These are phyloP conservation scores for Penicillium hordei DNA, from an alignment of 2,329 filamentous ascomycete species.

Conservation along the genomic window DNA sequence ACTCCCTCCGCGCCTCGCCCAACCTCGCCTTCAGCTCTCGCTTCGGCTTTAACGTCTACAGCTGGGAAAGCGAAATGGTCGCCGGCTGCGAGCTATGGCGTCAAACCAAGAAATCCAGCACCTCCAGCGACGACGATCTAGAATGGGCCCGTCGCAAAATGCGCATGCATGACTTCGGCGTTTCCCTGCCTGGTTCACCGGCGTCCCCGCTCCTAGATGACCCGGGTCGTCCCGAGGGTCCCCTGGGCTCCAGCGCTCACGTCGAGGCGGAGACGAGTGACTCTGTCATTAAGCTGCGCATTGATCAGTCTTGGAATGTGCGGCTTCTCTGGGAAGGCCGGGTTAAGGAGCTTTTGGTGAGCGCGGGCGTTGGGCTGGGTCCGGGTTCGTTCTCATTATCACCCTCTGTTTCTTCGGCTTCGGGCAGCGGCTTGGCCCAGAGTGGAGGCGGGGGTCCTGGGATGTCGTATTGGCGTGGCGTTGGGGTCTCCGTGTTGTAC, in stretches of 20 bases:
- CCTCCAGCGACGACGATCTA: conserved; percentile 46
- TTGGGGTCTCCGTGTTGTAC: conserved; percentile 45
- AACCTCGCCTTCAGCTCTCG: conserved; percentile 83
- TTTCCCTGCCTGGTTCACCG: conserved; percentile 21
- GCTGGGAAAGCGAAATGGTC: conserved; percentile 92
- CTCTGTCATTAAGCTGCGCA: conserved; percentile 83
- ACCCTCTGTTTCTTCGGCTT: conserved; percentile 24
- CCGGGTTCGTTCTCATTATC: conserved; percentile 41
- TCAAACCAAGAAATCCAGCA: conserved; percentile 40
- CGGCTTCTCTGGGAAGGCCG: conserved; percentile 90
- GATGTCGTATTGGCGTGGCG: conserved; percentile 42
- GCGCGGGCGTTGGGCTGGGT: conserved; percentile 82
- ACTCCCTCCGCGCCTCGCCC: conserved; percentile 82
- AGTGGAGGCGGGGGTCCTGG: conserved; percentile 29
- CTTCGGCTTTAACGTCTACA: conserved; percentile 97
- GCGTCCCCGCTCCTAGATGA: conserved; percentile 18
- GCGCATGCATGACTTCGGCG: conserved; percentile 31
- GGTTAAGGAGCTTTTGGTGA: conserved; percentile 89
- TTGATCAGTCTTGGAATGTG: conserved; percentile 85
- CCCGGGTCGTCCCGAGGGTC: conserved; percentile 16
- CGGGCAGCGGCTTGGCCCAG: conserved; percentile 26
- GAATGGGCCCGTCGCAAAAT: conserved; percentile 43
- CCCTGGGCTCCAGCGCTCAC: conserved; percentile 9
- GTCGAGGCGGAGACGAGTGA: conserved; percentile 65
- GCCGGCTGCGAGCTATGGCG: conserved; percentile 93